A percentile compares a stretch with the other conserved stretches of the same genome.
phyloP scores from a whole-genome alignment of 2,329 filamentous ascomycete species.

The Diaporthe amygdali region DNA sequence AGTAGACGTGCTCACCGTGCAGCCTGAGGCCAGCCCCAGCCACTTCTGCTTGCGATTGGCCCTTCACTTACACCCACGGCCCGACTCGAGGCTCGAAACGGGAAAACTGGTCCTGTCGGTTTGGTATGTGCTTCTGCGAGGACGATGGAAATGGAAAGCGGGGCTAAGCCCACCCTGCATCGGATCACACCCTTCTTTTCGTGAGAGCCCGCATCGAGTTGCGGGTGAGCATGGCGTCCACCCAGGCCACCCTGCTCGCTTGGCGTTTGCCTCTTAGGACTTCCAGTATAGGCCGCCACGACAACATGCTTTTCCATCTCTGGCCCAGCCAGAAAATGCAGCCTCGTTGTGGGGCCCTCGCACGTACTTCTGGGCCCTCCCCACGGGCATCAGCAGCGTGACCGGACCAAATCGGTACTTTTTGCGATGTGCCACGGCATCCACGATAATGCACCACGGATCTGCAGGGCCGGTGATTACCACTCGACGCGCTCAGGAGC shows the following conservation, averaged over 20 bases:
- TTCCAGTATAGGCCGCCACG: neutral
- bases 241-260: too few relatives aligned
- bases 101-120: neutral
- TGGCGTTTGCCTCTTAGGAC: constrained; percentile 1
- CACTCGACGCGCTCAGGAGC: neutral
- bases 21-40: neutral
- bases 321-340: neutral
- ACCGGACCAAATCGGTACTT: constrained; percentile 17
- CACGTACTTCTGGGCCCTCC: constrained; percentile 10
- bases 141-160: constrained; percentile 3
- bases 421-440: constrained; percentile 20
- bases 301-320: constrained; percentile 10
- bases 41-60: constrained; percentile 3
- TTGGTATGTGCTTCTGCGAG: neutral
- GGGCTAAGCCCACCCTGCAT: neutral
- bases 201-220: neutral
- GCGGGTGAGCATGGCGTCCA: neutral
- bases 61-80: neutral
- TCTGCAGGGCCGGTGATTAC: constrained; percentile 18
- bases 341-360: neutral
- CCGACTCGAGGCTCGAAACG: neutral
- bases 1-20: neutral
- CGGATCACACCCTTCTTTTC: constrained; percentile 4
- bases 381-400: constrained; percentile 2
- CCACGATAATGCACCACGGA: constrained; percentile 22